Percentiles rank a stretch among this genome's conserved stretches.
Conservation (phyloP, 306 rosid genomes). For the Prinsepia uniflora region DNA sequence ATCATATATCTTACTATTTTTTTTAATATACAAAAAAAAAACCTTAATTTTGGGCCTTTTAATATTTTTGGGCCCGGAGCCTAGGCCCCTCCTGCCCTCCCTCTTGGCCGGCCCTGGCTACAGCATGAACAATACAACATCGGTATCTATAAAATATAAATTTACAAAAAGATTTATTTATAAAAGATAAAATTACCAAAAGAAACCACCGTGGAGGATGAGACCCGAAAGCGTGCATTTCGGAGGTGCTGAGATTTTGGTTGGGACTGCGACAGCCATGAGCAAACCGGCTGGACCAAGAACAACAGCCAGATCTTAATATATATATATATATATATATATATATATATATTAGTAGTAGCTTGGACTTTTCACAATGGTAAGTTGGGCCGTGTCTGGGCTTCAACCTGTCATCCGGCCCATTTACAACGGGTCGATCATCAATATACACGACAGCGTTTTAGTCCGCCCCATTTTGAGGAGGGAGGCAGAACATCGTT, state of each 20-base stretch:
- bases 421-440: neutral
- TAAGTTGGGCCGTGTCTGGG: neutral
- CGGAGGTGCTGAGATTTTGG: conserved; percentile 30
- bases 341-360: too few relatives aligned
- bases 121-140: neutral
- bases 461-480: neutral
- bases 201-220: conserved; percentile 37
- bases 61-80: too few relatives aligned
- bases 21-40: too few relatives aligned
- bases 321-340: too few relatives aligned
- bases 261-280: neutral
- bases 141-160: neutral
- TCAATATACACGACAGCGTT: neutral
- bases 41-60: too few relatives aligned
- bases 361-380: too few relatives aligned
- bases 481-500: neutral
- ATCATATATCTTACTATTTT: too few relatives aligned
- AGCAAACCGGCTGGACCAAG: too few relatives aligned
- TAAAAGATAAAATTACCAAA: neutral
- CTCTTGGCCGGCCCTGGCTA: too few relatives aligned
- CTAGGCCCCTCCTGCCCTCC: too few relatives aligned
- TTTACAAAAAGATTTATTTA: too few relatives aligned
- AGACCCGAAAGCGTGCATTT: conserved; percentile 24
- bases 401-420: neutral
- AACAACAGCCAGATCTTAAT: too few relatives aligned